Evolutionary conservation across 768 basidiomycete species (phyloP), one percentile per base, ranked within the genome.

Genomic region (Tulasnella sp.): DNA sequence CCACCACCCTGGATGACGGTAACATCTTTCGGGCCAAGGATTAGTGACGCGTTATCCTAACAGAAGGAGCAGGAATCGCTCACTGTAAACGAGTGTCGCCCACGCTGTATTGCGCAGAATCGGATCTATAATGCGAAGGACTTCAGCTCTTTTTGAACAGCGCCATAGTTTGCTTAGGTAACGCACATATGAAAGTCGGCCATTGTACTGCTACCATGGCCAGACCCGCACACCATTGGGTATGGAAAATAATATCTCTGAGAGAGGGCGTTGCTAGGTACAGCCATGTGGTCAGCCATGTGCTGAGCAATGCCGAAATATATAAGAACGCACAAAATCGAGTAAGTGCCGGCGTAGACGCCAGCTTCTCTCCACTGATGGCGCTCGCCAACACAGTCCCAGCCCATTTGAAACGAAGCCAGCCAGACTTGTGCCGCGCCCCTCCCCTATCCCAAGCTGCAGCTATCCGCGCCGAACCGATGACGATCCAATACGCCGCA

Each of bases 181-280:
- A 17, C 86, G 64, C 65, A 92, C 92, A 98, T 61, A 85, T 78
- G 70, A 93, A 97, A 15, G 76, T 75, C 0, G 96, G 94, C 94
- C 94, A 99, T 68, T 89, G 79, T 21, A 98, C 91, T 31, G 94
- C 90, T 55, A 98, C 83, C 87, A 96, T 93, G 30, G 82, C 83
- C 12, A 99, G 74, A 30, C 84, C 79, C 8, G 71, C 67, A 55
- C 65, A 59, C 86, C 88, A 97, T 64, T 96, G 92, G 0, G 92
- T 87, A 66, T 93, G 91, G 70, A 91, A 87, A 51, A 97, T 79
- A 52, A 99, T 78, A 70, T 99, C 96, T 54, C 92, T 77, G 72
- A 93, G 73, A 4, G 91, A 90, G 1, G 96, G 94, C 0, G 96
- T 94, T 65, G 85, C 92, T 92, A 62, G 2, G 19, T 42, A 15